Conservation (phyloP, 129 eudicot genomes). For the Flaveria trinervia region DNA sequence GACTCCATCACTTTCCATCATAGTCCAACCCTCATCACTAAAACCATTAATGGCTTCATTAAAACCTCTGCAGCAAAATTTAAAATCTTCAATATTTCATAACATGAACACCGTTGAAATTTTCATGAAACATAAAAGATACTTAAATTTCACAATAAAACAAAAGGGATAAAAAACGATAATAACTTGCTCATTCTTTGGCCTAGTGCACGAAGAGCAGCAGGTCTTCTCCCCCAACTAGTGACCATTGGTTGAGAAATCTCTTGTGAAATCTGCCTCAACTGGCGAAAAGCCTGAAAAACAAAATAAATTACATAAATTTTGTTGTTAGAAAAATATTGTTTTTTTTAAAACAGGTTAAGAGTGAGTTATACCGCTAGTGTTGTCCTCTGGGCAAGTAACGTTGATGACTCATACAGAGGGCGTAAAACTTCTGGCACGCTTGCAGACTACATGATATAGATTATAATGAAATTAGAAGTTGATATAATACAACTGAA, state of each 20-base stretch:
- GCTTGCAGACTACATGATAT: conserved; percentile 60
- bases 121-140: background rate
- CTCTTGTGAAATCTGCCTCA: conserved; percentile 83
- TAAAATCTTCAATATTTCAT: background rate
- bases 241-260: conserved; percentile 75
- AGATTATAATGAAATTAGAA: conserved; percentile 8
- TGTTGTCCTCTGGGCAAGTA: conserved; percentile 84
- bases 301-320: conserved; percentile 1
- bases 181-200: conserved; percentile 82
- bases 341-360: background rate
- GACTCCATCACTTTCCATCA: conserved; percentile 79
- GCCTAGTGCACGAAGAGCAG: conserved; percentile 84
- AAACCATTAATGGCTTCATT: conserved; percentile 93
- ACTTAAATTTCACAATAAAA: background rate
- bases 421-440: conserved; percentile 93
- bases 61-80: conserved; percentile 61
- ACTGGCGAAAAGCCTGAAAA: conserved; percentile 80
- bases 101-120: background rate
- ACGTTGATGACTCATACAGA: conserved; percentile 75
- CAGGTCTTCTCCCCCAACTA: conserved; percentile 92
- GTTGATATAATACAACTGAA: background rate
- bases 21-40: conserved; percentile 88
- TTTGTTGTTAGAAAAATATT: background rate
- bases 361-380: conserved; percentile 51
- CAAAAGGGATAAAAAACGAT: background rate